Conservation (phyloP, 2,329 filamentous ascomycete genomes). For the Aureobasidium namibiae region DNA sequence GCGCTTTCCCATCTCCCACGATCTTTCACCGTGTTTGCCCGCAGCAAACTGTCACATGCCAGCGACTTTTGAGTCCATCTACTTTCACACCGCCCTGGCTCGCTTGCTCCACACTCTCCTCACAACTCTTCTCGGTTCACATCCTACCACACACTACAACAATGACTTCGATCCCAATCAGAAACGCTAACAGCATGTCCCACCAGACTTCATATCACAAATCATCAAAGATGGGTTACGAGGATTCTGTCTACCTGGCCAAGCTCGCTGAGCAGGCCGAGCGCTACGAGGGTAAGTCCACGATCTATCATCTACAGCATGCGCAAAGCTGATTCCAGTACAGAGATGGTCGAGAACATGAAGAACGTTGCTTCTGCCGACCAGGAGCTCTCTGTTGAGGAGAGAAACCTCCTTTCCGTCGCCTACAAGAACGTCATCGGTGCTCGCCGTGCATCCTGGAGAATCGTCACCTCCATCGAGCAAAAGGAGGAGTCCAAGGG, state of each 20-base stretch:
- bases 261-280: slow-evolving; percentile 99
- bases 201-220: slow-evolving; percentile 13
- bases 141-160: slow-evolving; percentile 1
- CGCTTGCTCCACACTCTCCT: not conserved
- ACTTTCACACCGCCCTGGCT: not conserved
- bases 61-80: not conserved
- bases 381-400: slow-evolving; percentile 65
- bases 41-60: not conserved
- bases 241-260: slow-evolving; percentile 98
- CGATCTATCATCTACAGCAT: slow-evolving; percentile 17
- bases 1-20: not conserved
- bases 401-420: slow-evolving; percentile 94
- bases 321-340: not conserved
- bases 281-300: slow-evolving; percentile 83
- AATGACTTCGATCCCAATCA: not conserved
- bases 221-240: slow-evolving; percentile 82
- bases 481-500: slow-evolving; percentile 99
- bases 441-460: slow-evolving; percentile 92
- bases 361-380: slow-evolving; percentile 87
- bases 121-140: not conserved
- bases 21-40: not conserved
- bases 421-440: slow-evolving; percentile 99
- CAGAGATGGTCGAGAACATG: slow-evolving; percentile 99
- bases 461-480: slow-evolving; percentile 97
- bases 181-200: slow-evolving; percentile 11